phyloP scores from a whole-genome alignment of 2,329 filamentous ascomycete species.

The Curvularia eragrostidis region DNA sequence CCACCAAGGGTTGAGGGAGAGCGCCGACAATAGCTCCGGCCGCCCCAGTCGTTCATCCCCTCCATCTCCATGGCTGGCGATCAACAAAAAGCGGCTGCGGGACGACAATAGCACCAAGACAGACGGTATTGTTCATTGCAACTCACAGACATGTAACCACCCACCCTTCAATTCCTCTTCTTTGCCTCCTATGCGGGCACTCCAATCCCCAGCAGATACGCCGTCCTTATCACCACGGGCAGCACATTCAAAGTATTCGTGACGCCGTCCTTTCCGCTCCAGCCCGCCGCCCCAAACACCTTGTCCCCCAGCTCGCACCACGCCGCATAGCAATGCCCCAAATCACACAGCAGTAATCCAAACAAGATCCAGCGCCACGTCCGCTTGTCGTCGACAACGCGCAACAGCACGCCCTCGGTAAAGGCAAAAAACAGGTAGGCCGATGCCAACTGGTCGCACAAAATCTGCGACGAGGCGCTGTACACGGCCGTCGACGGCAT shows the following conservation, averaged over 20 bases:
- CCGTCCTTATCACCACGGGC: slow-evolving; percentile 43
- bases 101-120: neutral
- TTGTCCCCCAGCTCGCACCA: slow-evolving; percentile 43
- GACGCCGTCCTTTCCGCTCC: slow-evolving; percentile 50
- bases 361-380: slow-evolving; percentile 74
- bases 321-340: slow-evolving; percentile 68
- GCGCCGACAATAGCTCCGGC: slow-evolving; percentile 1
- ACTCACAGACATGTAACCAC: neutral
- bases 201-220: slow-evolving; percentile 48
- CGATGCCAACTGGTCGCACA: slow-evolving; percentile 77
- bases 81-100: slow-evolving; percentile 1
- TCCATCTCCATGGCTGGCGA: neutral
- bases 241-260: slow-evolving; percentile 45
- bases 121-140: neutral
- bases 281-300: slow-evolving; percentile 29
- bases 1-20: neutral
- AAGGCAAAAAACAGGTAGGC: slow-evolving; percentile 78
- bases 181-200: slow-evolving; percentile 11
- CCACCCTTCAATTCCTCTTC: neutral
- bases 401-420: slow-evolving; percentile 76
- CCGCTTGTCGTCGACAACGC: slow-evolving; percentile 68
- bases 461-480: slow-evolving; percentile 55
- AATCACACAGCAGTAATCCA: slow-evolving; percentile 73
- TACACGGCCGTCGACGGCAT: slow-evolving; percentile 57
- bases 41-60: slow-evolving; percentile 3